Evolutionary conservation across 306 rosid species (phyloP), one percentile per base, ranked within the genome.

Genomic region (Cotoneaster glaucophyllus): DNA sequence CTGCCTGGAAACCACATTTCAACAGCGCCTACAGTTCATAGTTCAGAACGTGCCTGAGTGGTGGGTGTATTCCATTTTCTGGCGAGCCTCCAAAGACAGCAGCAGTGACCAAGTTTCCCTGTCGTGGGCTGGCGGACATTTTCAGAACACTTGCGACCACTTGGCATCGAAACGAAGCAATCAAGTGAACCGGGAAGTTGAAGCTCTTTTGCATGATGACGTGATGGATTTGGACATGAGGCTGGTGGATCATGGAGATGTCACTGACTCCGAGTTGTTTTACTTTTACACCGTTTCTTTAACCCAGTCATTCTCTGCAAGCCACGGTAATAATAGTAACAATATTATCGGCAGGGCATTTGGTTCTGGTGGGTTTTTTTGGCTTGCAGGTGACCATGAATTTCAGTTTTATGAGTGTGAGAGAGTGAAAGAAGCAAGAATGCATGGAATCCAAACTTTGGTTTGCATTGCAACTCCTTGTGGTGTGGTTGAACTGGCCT

Each of bases 221-320:
- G 5, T 59, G 62, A 25, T 10, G 32, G 21, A 59, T 15, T 25
- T 59, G 18, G 32, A 25, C 29, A 25, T 25, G 21, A 54, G 59
- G 25, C n/a, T 21, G 11, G 31, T 25, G 18, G 65, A 59, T 25
- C 34, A 59, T 12, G 34, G 34, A 24, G 65, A 59, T 59, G 65
- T 59, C 32, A 25, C 65, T 3, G 0, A 78, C 48, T 62, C 63
- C 2, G 84, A 76, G 56, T 73, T 83, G 84, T 29, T 63, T 17
- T 63, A 63, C 41, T 84, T 79, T 48, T 87, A 87, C 69, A 48
- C 73, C 2, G 58, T 50, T 4, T 87, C 86, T 0, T 61, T 48
- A 0, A 34, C 37, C 8, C 37, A 34, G 37, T 34, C 37, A 34
- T 34, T 34, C 37, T 34, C 37, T 34, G 37, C 37, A 34, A 34